Evolutionary conservation across 352 stramenopile genomes (phyloP).

Genomic region (Globisporangium radiosum): DNA sequence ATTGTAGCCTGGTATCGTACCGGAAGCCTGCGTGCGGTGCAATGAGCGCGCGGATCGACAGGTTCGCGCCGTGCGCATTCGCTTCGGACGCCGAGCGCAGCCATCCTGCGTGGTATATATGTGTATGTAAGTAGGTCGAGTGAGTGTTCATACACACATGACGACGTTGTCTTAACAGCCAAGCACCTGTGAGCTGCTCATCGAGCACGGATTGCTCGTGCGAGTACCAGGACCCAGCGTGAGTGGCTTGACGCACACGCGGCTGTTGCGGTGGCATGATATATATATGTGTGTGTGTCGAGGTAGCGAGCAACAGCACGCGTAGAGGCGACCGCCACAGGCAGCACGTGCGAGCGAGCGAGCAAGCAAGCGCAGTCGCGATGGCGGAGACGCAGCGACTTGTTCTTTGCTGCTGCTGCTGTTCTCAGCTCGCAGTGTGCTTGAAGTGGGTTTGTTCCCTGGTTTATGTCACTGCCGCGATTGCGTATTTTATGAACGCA

Average conservation of each 20-base stretch:
- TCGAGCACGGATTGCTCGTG: constrained; percentile 56
- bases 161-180: neutral
- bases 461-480: too few species aligned
- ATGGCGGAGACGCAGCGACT: too few species aligned
- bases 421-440: too few species aligned
- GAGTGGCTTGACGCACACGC: constrained; percentile 55
- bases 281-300: too few species aligned
- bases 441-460: too few species aligned
- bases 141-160: neutral
- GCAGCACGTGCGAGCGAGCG: too few species aligned
- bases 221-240: constrained; percentile 84
- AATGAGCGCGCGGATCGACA: constrained; percentile 72
- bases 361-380: too few species aligned
- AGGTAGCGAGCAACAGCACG: too few species aligned
- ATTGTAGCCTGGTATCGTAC: constrained; percentile 15
- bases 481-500: too few species aligned
- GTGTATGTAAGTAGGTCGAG: constrained; percentile 8
- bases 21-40: constrained; percentile 81
- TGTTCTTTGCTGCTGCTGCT: too few species aligned
- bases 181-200: constrained; percentile 43
- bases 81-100: constrained; percentile 30
- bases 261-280: constrained; percentile 11
- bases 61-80: constrained; percentile 27
- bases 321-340: too few species aligned
- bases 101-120: constrained; percentile 33